These are phyloP conservation scores for Chaetomium strumarium DNA, from an alignment of 2,329 filamentous ascomycete species.

Conservation along the genomic window DNA sequence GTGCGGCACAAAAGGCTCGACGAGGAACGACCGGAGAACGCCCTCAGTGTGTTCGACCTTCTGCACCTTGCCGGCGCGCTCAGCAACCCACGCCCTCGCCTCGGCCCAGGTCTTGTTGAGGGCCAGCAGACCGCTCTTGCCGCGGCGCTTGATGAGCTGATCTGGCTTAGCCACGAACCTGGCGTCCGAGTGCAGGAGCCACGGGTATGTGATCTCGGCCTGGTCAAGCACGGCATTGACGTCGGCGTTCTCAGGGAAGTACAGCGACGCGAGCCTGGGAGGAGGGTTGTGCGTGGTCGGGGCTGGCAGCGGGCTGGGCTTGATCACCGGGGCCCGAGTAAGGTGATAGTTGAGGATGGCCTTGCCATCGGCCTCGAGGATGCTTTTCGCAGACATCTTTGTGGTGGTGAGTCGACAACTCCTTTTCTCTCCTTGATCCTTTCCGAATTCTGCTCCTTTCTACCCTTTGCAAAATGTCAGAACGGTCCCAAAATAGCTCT, in stretches of 20 bases:
- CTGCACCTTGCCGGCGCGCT: slow-evolving; percentile 84
- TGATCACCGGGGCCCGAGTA: slow-evolving; percentile 94
- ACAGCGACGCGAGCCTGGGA: slow-evolving; percentile 80
- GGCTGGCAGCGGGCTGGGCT: slow-evolving; percentile 85
- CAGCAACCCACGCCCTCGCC: slow-evolving; percentile 88
- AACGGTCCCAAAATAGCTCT: not conserved
- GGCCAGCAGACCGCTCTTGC: slow-evolving; percentile 93
- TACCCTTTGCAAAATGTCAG: slow-evolving; percentile 2
- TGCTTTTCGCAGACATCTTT: slow-evolving; percentile 89
- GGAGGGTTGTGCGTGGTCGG: slow-evolving; percentile 87
- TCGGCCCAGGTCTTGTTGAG: slow-evolving; percentile 98
- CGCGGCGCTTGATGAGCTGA: slow-evolving; percentile 98
- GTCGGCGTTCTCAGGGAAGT: slow-evolving; percentile 85
- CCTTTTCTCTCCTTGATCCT: slow-evolving; percentile 11
- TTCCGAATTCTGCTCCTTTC: slow-evolving; percentile 7
- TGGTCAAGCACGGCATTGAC: slow-evolving; percentile 83
- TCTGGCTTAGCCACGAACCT: slow-evolving; percentile 99
- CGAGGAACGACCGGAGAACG: slow-evolving; percentile 87
- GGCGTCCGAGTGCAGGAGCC: slow-evolving; percentile 75
- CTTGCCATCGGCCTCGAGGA: slow-evolving; percentile 99
- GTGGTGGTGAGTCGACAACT: slow-evolving; percentile 20
- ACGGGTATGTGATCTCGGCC: slow-evolving; percentile 94
- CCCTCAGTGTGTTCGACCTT: slow-evolving; percentile 89
- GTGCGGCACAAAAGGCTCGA: slow-evolving; percentile 97
- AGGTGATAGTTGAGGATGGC: slow-evolving; percentile 99